phyloP scores from a whole-genome alignment of 495 filamentous ascomycete genomes.

The Lentithecium fluviatile region DNA sequence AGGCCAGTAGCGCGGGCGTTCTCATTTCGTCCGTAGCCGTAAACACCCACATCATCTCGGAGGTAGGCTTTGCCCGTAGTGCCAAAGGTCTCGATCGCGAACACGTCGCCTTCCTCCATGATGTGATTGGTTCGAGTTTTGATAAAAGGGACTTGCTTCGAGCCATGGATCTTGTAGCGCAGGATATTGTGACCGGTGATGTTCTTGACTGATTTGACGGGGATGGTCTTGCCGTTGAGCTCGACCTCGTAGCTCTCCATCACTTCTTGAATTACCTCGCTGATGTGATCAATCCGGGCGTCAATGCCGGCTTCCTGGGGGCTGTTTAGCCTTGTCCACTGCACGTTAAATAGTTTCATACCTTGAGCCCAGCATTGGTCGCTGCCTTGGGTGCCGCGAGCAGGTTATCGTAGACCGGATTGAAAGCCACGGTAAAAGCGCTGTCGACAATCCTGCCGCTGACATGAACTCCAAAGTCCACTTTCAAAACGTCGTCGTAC shows the following conservation, averaged over 20 bases:
- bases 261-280: constrained; percentile 73
- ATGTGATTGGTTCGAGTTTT: constrained; percentile 68
- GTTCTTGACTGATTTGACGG: constrained; percentile 82
- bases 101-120: constrained; percentile 94
- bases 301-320: constrained; percentile 74
- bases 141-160: constrained; percentile 86
- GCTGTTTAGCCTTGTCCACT: constrained; percentile 11
- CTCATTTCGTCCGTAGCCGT: constrained; percentile 57
- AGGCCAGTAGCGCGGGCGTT: constrained; percentile 59
- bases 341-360: constrained; percentile 16
- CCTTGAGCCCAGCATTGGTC: constrained; percentile 79
- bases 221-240: constrained; percentile 71
- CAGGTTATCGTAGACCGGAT: constrained; percentile 80
- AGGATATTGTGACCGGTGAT: constrained; percentile 87
- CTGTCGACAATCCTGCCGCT: constrained; percentile 90
- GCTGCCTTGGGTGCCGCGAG: constrained; percentile 79
- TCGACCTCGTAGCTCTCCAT: constrained; percentile 91
- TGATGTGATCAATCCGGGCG: constrained; percentile 73
- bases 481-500: constrained; percentile 85
- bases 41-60: constrained; percentile 65
- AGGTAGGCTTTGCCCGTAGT: constrained; percentile 87
- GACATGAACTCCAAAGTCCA: constrained; percentile 89
- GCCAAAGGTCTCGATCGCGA: constrained; percentile 92
- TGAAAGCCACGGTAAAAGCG: constrained; percentile 86
- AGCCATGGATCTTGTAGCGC: constrained; percentile 83